A percentile compares a stretch with the other conserved stretches of the same genome.
Evolutionary conservation across 768 basidiomycete species (phyloP).

Genomic region (Termitomyces sp.): DNA sequence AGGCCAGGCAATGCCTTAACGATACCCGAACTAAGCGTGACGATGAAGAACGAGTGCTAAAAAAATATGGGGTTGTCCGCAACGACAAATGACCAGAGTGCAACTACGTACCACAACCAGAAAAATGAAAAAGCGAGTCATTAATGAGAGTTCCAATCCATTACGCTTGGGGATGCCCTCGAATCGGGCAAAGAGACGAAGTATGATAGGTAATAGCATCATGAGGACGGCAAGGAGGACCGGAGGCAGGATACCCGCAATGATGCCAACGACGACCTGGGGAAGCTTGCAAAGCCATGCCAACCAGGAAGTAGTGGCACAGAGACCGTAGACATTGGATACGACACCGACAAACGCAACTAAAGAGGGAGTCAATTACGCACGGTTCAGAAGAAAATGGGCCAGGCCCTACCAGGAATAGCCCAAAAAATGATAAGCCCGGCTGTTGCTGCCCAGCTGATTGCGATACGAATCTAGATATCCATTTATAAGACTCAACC

Average conservation of each 20-base stretch:
- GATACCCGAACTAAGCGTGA: conserved; percentile 82
- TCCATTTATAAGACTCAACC: neutral
- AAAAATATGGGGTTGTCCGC: neutral
- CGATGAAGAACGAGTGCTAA: conserved; percentile 91
- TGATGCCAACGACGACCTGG: conserved; percentile 64
- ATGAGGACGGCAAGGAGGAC: conserved; percentile 86
- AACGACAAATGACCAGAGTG: neutral
- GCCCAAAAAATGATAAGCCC: conserved; percentile 87
- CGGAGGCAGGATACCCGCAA: conserved; percentile 83
- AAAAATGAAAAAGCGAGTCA: conserved; percentile 91
- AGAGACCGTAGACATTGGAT: conserved; percentile 75
- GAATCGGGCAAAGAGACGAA: conserved; percentile 75
- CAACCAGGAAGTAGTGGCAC: conserved; percentile 62
- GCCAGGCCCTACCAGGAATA: conserved; percentile 58
- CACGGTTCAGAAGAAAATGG: neutral
- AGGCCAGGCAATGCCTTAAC: conserved; percentile 63
- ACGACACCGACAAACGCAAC: conserved; percentile 83
- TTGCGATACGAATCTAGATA: conserved; percentile 42
- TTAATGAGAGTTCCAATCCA: conserved; percentile 82
- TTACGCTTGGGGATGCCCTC: conserved; percentile 88
- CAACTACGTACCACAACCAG: conserved; percentile 71
- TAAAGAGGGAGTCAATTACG: conserved; percentile 10
- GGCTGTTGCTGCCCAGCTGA: conserved; percentile 72
- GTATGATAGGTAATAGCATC: conserved; percentile 78
- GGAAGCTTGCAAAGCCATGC: conserved; percentile 81